phyloP scores from a whole-genome alignment of 2,329 filamentous ascomycete species.

The Chrysoporthe puriensis region DNA sequence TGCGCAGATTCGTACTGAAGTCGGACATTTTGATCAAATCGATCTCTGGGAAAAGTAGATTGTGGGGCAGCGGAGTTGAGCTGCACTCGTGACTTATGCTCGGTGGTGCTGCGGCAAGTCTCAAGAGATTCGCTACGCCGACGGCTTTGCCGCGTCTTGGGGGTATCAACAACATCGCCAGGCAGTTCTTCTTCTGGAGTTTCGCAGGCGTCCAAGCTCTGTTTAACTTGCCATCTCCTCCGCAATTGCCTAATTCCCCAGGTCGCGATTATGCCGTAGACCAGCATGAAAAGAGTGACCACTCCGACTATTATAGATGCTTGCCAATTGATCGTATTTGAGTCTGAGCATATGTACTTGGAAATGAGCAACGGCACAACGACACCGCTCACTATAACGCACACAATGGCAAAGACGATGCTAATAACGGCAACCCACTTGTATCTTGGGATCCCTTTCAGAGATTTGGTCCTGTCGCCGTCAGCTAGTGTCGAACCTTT shows the following conservation, averaged over 20 bases:
- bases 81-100: no score
- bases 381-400: neutral
- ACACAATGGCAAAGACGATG: neutral
- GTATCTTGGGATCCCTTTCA: neutral
- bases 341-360: neutral
- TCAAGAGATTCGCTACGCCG: no score
- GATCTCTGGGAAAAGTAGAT: no score
- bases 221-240: neutral
- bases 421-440: neutral
- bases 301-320: neutral
- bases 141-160: no score
- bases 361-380: conserved; percentile 2
- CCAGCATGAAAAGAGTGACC: neutral
- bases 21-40: no score
- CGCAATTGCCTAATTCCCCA: neutral
- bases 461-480: neutral
- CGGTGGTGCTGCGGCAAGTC: no score
- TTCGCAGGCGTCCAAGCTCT: no score
- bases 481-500: neutral
- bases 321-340: neutral
- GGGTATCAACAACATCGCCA: no score
- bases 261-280: neutral
- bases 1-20: no score
- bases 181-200: no score
- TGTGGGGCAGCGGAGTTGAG: no score